Evolutionary conservation across 2,329 filamentous ascomycete species (phyloP), one percentile per base, ranked within the genome.

Genomic region (Penicillium carneum): DNA sequence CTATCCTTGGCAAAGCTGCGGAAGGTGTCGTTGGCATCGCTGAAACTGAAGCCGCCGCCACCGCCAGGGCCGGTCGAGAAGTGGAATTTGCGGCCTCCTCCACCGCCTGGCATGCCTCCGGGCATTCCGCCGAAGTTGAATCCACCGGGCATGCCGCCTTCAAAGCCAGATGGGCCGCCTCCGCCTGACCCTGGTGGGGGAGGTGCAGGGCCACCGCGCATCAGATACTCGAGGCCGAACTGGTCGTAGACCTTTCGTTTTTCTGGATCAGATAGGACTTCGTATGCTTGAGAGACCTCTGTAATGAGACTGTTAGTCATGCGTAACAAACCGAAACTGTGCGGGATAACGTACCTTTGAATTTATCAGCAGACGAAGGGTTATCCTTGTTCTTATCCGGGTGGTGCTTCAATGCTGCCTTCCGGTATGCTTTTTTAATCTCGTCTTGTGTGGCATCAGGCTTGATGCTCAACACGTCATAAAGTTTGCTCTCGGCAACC

Each of bases 381-480:
- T 94, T 93, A 80, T 96, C 89, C 79, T 93, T 93, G 84, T 98
- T 99, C 85, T 98, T 99, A 84, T 99, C 95, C 7, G 95, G 95
- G 75, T 99, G 95, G 81, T 88, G 93, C 81, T 93, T 96, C 76
- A 98, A 81, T 57, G 94, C 94, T 58, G 89, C 86, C 84, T 97
- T 97, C 65, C 90, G 74, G 56, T 92, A 76, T 61, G 88, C 95
- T 78, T 98, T 99, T 79, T 97, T 98, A 77, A 99, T 96, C 68
- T 98, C 94, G 75, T 97, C 94, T 80, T 96, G 92, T 26, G 88
- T 85, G 26, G 93, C 92, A 63, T 88, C 86, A 39, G 94, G 87
- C 77, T 91, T 90, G 79, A 97, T 83, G 76, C 85, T 84, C 72
- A 99, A 84, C 66, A 87, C 85, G 79, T 98, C 92, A 84, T 99